phyloP scores from a whole-genome alignment of 2,329 filamentous ascomycete genomes.

The Ophiosphaerella herpotricha region DNA sequence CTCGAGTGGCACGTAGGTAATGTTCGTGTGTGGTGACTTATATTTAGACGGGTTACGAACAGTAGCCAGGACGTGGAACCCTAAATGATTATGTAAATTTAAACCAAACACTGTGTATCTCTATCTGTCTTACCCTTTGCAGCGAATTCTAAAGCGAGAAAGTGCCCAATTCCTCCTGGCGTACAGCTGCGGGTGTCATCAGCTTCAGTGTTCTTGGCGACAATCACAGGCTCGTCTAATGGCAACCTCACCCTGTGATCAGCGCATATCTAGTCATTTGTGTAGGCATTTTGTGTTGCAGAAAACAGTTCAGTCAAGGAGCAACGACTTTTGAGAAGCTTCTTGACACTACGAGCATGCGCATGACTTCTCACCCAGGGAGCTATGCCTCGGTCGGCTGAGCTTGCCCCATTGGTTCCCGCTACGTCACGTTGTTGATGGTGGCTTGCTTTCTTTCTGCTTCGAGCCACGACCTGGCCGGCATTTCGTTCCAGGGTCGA shows the following conservation, averaged over 20 bases:
- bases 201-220: conserved; percentile 4
- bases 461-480: not conserved
- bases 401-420: not conserved
- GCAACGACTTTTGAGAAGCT: not conserved
- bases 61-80: conserved; percentile 62
- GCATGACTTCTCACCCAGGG: too few relatives aligned
- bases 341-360: too few relatives aligned
- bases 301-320: not conserved
- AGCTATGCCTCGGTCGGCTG: not conserved
- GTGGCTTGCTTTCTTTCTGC: not conserved
- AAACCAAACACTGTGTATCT: not conserved
- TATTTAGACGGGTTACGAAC: conserved; percentile 58
- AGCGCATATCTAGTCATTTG: conserved; percentile 36
- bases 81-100: conserved; percentile 26
- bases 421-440: not conserved
- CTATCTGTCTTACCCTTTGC: conserved; percentile 36
- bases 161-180: conserved; percentile 63
- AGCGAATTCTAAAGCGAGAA: conserved; percentile 62
- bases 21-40: conserved; percentile 53
- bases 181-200: conserved; percentile 49
- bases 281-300: not conserved
- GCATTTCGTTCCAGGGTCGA: not conserved
- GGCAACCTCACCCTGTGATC: conserved; percentile 42
- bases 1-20: conserved; percentile 60
- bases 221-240: not conserved